Conservation (phyloP, 2,329 filamentous ascomycete genomes). For the Sporothrix luriei region DNA sequence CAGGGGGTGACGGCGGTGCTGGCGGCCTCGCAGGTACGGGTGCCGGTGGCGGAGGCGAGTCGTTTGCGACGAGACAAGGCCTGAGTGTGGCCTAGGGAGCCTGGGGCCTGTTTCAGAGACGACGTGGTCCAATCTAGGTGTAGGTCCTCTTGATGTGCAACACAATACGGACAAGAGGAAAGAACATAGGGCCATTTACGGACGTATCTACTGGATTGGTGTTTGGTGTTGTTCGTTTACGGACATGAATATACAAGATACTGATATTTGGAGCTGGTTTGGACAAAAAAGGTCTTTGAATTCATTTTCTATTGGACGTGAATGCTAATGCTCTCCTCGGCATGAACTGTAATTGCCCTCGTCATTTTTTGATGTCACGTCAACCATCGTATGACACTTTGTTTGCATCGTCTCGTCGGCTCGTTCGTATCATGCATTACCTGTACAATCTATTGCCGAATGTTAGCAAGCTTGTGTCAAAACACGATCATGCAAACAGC, state of each 20-base stretch:
- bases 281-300: background rate
- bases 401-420: background rate
- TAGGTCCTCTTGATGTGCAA: background rate
- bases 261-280: background rate
- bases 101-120: conserved; percentile 9
- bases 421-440: background rate
- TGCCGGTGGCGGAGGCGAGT: conserved; percentile 2
- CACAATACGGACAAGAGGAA: background rate
- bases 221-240: background rate
- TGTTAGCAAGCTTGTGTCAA: conserved; percentile 28
- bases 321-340: background rate
- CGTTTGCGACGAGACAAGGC: conserved; percentile 41
- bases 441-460: conserved; percentile 1
- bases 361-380: background rate
- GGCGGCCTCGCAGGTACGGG: background rate
- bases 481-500: background rate
- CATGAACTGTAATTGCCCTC: background rate
- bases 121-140: background rate
- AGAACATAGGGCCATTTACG: background rate
- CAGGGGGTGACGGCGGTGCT: background rate
- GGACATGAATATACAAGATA: background rate
- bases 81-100: conserved; percentile 43
- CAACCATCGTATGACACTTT: background rate
- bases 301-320: background rate
- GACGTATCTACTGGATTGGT: background rate